Evolutionary conservation across 2,329 filamentous ascomycete species (phyloP), one percentile per base, ranked within the genome.

Genomic region (Dactylellina leptospora): DNA sequence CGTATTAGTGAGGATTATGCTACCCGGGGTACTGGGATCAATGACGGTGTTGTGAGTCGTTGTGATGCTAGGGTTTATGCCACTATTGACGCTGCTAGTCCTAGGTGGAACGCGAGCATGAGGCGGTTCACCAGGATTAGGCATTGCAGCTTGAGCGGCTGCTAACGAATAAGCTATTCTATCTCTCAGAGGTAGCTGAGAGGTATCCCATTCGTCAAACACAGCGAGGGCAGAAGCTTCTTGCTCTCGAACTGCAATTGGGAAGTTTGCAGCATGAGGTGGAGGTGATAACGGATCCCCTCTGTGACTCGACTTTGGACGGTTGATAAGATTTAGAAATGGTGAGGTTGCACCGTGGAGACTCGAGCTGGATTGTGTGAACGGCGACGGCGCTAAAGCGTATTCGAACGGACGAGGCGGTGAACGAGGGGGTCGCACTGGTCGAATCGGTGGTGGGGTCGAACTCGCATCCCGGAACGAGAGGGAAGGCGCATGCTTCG

Each of bases 151-250:
- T 36, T 72, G 58, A 10, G 68, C 68, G 4, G 68, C 68, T 1
- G 68, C 68, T 10, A 72, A 58, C 1, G 68, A 64, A 23, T 72
- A 72, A 5, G 40, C 36, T 59, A 72, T 72, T 28, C 68, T 63
- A 10, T 72, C 68, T 18, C 62, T 59, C 38, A 72, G 51, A 2
- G 68, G 55, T 4, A 72, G n/a, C 20, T 42, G 53, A 13, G 68
- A 72, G 20, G 53, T 72, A 55, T 72, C 68, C 68, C 68, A 72
- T 18, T 72, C 68, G n/a, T 72, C 68, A 28, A 72, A 72, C 2
- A 42, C 68, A 25, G 59, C 47, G 11, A 72, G 60, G 9, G 62
- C 62, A 10, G 68, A 72, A 3, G 59, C 68, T 55, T 72, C 68
- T 18, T 63, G 59, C 23, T 72, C 68, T 20, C 50, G 40, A 4